These are phyloP conservation scores for Manihot esculenta DNA, from an alignment of 441 rosid genomes.

Conservation along the genomic window DNA sequence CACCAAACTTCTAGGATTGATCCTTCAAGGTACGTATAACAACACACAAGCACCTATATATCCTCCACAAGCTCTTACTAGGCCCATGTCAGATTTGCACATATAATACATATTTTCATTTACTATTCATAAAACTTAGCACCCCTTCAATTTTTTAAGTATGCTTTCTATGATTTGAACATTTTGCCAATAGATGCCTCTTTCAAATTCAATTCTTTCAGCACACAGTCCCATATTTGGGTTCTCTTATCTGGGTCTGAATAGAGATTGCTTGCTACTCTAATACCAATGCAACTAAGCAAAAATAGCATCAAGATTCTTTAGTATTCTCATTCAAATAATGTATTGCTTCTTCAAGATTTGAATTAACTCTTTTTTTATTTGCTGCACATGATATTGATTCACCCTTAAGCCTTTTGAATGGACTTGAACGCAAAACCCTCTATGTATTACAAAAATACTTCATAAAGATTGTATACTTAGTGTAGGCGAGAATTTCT, in stretches of 20 bases:
- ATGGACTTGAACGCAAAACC: background rate
- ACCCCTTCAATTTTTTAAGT: background rate
- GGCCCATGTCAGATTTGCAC: background rate
- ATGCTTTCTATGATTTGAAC: background rate
- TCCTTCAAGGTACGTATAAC: too few relatives aligned
- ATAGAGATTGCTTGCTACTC: too few relatives aligned
- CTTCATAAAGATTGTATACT: too few relatives aligned
- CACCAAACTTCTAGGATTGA: constrained; percentile 9
- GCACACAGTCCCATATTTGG: too few relatives aligned
- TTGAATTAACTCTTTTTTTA: too few relatives aligned
- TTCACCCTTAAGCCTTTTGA: background rate
- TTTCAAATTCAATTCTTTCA: background rate
- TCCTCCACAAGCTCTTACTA: background rate
- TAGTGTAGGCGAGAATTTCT: too few relatives aligned
- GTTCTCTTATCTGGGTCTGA: too few relatives aligned
- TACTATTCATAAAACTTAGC: background rate
- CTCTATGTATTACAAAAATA: background rate
- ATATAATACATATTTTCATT: background rate
- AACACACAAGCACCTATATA: too few relatives aligned
- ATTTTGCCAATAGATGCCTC: background rate
- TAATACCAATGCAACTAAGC: too few relatives aligned
- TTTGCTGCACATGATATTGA: background rate
- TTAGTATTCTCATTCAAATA: too few relatives aligned
- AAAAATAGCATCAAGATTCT: too few relatives aligned
- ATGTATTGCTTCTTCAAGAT: background rate